Evolutionary conservation across 2,329 filamentous ascomycete species (phyloP), one percentile per base, ranked within the genome.

Genomic region (Fusarium sp.): DNA sequence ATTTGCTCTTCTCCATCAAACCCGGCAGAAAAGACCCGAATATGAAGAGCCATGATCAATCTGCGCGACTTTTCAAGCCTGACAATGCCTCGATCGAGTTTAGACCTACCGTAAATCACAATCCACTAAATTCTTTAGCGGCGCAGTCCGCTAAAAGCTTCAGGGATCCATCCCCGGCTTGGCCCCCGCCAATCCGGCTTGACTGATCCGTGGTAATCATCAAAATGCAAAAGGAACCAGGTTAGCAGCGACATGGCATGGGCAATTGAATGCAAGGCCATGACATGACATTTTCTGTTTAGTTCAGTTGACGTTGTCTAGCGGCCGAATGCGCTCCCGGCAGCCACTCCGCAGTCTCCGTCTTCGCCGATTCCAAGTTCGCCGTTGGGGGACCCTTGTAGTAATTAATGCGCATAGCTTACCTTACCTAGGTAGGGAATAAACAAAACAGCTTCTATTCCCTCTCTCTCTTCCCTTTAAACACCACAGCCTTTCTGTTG

Each of bases 61-160:
- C 41, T 59, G 38, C 53, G 46, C 39, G 47, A 55, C 59, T 64
- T 65, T 63, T 36, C 14, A 4, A 31, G 44, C 27, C 38, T 39
- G 22, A 17, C 50, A 65, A 58, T 65, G 62, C 54, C 64, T 67
- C 12, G 27, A 67, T 67, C 27, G n/a, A 67, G 64, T 67, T 54
- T 67, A 67, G 64, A 11, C 27, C 46, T 67, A 62, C 54, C 62
- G 54, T 29, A 62, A 27, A 50, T 29, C 50, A 38, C 44, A 33
- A 65, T n/a, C 46, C 62, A 47, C 64, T 68, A 67, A 67, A n/a
- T 27, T 22, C 27, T 36, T 49, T 44, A 61, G 29, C 39, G 38
- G 52, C 29, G 12, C 33, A 52, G 62, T 27, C 46, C 53, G 41
- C 27, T 57, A 52, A 47, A 65, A 58, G 45, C 52, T 46, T 39